Percentiles rank a stretch among this genome's conserved stretches.
Conservation (phyloP, 116 monocot species). For the Posidonia oceanica region DNA sequence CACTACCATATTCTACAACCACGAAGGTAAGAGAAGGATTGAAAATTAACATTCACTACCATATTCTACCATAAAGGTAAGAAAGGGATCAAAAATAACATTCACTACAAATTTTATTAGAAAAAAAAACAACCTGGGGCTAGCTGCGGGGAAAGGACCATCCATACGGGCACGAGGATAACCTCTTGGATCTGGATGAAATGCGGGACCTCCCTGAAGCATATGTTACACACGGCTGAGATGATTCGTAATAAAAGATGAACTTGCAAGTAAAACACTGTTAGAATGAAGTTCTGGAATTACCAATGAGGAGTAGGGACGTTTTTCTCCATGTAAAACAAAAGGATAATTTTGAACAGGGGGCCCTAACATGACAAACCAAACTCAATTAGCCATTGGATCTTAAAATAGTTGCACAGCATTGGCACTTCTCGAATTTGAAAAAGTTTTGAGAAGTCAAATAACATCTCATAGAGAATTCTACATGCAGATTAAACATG, state of each 20-base stretch:
- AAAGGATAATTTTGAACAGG: conserved; percentile 16
- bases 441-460: no score
- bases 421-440: neutral
- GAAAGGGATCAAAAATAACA: neutral
- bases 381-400: neutral
- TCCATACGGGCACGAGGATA: conserved; percentile 37
- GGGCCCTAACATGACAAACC: conserved; percentile 22
- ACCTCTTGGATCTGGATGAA: conserved; percentile 28
- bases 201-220: conserved; percentile 24
- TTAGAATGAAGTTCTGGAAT: neutral
- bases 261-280: neutral
- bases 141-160: conserved; percentile 17
- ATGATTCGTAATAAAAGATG: neutral
- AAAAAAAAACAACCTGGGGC: conserved; percentile 21
- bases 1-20: neutral
- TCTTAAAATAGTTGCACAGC: neutral
- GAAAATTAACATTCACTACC: neutral
- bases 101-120: neutral
- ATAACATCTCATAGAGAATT: no score
- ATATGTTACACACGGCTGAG: neutral
- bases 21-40: neutral
- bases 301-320: conserved; percentile 31
- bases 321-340: conserved; percentile 26
- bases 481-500: no score
- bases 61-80: neutral